Evolutionary conservation across 768 basidiomycete species (phyloP).

Genomic region (Boletus coccyginus): DNA sequence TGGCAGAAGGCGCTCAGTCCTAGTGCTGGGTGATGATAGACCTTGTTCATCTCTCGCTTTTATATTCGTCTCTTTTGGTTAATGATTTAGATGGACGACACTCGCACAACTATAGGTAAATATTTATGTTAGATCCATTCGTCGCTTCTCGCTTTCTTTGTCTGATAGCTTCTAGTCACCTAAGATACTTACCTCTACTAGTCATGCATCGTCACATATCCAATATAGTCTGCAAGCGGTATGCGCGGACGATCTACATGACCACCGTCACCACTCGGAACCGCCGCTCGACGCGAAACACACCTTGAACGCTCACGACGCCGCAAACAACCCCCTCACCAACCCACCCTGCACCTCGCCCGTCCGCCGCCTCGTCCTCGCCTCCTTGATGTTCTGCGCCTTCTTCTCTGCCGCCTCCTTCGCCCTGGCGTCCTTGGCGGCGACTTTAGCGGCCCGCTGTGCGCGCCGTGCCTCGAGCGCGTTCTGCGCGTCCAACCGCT

Average conservation of each 20-base stretch:
- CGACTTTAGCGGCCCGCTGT: conserved; percentile 18
- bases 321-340: conserved; percentile 19
- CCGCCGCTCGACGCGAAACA: too few species aligned
- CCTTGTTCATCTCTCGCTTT: neutral
- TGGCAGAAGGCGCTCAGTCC: conserved; percentile 31
- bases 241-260: neutral
- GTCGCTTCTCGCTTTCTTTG: neutral
- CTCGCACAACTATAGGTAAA: neutral
- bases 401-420: neutral
- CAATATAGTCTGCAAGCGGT: neutral
- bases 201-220: neutral
- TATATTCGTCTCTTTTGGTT: neutral
- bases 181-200: conserved; percentile 1
- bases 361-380: neutral
- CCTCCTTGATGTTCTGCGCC: conserved; percentile 6
- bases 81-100: neutral
- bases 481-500: conserved; percentile 25
- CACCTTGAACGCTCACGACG: neutral
- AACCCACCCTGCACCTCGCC: conserved; percentile 7
- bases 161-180: neutral
- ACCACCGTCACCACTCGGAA: neutral
- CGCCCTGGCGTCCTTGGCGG: conserved; percentile 12
- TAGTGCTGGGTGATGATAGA: conserved; percentile 1
- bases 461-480: conserved; percentile 16
- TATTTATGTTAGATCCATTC: neutral